Conservation (phyloP, 352 stramenopile species). For the Pythium vanterpoolii region DNA sequence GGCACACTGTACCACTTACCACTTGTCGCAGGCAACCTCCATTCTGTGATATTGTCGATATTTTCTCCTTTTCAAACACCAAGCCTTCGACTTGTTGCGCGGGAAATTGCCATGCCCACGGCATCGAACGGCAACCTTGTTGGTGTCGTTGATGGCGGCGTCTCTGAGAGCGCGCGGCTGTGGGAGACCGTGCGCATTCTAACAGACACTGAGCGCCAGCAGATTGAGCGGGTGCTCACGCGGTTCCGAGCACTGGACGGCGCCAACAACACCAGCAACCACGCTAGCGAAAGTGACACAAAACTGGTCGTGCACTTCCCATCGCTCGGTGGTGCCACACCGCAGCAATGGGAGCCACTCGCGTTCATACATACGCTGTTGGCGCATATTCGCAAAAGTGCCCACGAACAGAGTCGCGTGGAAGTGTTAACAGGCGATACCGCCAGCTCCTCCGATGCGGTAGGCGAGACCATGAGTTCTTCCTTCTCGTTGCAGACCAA, state of each 20-base stretch:
- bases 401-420: constrained; percentile 14
- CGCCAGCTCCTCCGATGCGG: too few species aligned
- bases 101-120: too few species aligned
- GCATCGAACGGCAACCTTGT: too few species aligned
- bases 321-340: too few species aligned
- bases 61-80: not conserved
- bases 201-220: constrained; percentile 5
- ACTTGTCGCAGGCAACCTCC: not conserved
- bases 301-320: not conserved
- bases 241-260: constrained; percentile 1
- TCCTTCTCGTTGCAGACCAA: constrained; percentile 4
- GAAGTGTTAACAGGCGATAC: too few species aligned
- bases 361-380: constrained; percentile 9
- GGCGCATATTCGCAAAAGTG: constrained; percentile 2
- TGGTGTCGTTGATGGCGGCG: too few species aligned
- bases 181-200: constrained; percentile 15
- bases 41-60: not conserved
- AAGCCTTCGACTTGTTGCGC: constrained; percentile 20
- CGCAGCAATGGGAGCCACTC: constrained; percentile 10
- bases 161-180: not conserved
- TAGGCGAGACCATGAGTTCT: too few species aligned
- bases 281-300: not conserved
- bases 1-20: constrained; percentile 10
- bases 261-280: not conserved
- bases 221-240: constrained; percentile 2